phyloP scores from a whole-genome alignment of 192 early-diverging fungal species.

The Gigaspora rosea region DNA sequence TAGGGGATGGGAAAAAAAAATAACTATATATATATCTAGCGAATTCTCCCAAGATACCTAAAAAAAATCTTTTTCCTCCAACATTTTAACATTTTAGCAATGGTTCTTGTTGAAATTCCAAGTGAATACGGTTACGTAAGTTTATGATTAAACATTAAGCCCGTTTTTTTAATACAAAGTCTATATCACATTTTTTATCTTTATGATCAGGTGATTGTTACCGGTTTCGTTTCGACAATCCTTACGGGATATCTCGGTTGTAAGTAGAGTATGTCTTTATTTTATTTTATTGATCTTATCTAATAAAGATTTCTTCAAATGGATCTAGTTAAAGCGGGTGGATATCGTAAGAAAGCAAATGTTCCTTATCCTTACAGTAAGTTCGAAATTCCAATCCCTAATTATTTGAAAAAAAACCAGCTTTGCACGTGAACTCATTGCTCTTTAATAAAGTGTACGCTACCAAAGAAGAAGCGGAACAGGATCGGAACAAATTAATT shows the following conservation, averaged over 20 bases:
- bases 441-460: constrained; percentile 52
- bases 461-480: constrained; percentile 57
- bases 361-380: constrained; percentile 70
- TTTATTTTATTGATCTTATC: too few relatives aligned
- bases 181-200: background rate
- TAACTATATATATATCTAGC: too few relatives aligned
- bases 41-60: too few relatives aligned
- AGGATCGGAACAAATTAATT: constrained; percentile 62
- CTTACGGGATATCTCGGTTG: constrained; percentile 48
- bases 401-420: background rate
- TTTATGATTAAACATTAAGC: background rate
- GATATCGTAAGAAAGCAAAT: constrained; percentile 58
- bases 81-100: background rate
- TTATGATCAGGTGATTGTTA: constrained; percentile 42
- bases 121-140: constrained; percentile 27
- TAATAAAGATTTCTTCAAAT: too few relatives aligned
- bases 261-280: background rate
- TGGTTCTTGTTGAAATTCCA: background rate
- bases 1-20: too few relatives aligned
- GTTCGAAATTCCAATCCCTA: constrained; percentile 3
- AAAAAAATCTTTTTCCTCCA: too few relatives aligned
- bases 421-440: background rate
- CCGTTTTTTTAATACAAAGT: background rate
- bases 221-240: constrained; percentile 39
- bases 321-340: constrained; percentile 39